phyloP scores from a whole-genome alignment of 768 basidiomycete genomes.

The Clitopilus hobsonii region DNA sequence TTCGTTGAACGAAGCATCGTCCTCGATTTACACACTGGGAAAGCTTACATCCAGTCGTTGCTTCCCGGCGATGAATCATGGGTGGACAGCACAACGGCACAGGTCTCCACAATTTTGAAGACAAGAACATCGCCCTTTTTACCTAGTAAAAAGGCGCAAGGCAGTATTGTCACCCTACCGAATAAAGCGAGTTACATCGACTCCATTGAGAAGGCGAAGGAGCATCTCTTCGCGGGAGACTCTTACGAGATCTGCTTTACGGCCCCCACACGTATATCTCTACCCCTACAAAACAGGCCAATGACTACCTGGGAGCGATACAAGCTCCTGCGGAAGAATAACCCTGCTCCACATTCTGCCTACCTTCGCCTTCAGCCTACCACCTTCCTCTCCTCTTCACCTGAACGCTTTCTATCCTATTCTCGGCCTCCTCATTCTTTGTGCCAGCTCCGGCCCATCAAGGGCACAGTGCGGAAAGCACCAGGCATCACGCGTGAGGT shows the following conservation, averaged over 20 bases:
- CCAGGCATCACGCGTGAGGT: constrained; percentile 58
- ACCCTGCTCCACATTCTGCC: constrained; percentile 87
- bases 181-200: constrained; percentile 58
- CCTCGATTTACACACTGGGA: constrained; percentile 47
- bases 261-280: constrained; percentile 55
- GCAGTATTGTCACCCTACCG: constrained; percentile 42
- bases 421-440: constrained; percentile 56
- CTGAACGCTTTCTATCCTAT: constrained; percentile 86
- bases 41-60: constrained; percentile 62
- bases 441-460: constrained; percentile 91
- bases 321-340: constrained; percentile 62
- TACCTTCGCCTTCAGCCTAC: constrained; percentile 76
- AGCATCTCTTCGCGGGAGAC: constrained; percentile 75
- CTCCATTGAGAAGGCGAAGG: constrained; percentile 66
- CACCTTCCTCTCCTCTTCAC: constrained; percentile 80
- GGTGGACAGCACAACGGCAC: constrained; percentile 40
- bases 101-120: constrained; percentile 20
- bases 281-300: constrained; percentile 30
- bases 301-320: constrained; percentile 71
- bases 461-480: constrained; percentile 80
- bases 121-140: constrained; percentile 3
- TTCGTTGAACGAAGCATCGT: constrained; percentile 80
- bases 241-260: constrained; percentile 94
- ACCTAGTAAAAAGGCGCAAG: constrained; percentile 2
- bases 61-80: constrained; percentile 55